Base-by-base conservation (phyloP, 2,329 filamentous ascomycete genomes). In the Metarhizium album region DNA sequence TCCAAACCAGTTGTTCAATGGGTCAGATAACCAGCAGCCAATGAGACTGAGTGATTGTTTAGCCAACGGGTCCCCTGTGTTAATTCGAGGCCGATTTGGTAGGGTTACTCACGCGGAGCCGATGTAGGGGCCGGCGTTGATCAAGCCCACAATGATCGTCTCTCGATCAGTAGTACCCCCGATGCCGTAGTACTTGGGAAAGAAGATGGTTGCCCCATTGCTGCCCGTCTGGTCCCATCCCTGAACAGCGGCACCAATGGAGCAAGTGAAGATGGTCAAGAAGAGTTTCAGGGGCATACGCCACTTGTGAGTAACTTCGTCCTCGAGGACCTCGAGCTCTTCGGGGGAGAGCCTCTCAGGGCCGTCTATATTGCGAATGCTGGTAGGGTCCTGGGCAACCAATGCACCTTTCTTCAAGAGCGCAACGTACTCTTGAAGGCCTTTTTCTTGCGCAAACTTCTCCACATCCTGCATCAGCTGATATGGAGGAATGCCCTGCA, bases 221-320 rank as follows among this genome's bases (percentile, higher is more conserved):
- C 70, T 69, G 47, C 78, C 80, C 13, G 80, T 83, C 64, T 83
- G 65, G 58, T 84, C 81, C 81, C 81, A 84, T 14, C 82, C 80
- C 57, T 82, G 79, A 23, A 84, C 80, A 13, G 82, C 82, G 27
- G 83, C 83, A 50, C 80, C 83, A 47, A 86, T 77, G 43, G 83
- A 84, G 63, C 81, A 84, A 14, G 80, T 76, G 3, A 76, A 70
- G 54, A 87, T 85, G 33, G 83, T 85, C 54, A 83, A 74, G 69
- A 81, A 84, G 5, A 87, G 70, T 56, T 75, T 75, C 57, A 60
- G 67, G 0, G 84, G 81, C 53, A 83, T 76, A 52, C 74, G 72
- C 80, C 84, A 87, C 58, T 80, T 82, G 72, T 87, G 82, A 4
- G 75, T 70, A 42, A 74, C 67, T 62, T 87, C 84, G 42, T 79